These are phyloP conservation scores for Ottelia alismoides DNA, from an alignment of 106 monocot species.

Conservation along the genomic window DNA sequence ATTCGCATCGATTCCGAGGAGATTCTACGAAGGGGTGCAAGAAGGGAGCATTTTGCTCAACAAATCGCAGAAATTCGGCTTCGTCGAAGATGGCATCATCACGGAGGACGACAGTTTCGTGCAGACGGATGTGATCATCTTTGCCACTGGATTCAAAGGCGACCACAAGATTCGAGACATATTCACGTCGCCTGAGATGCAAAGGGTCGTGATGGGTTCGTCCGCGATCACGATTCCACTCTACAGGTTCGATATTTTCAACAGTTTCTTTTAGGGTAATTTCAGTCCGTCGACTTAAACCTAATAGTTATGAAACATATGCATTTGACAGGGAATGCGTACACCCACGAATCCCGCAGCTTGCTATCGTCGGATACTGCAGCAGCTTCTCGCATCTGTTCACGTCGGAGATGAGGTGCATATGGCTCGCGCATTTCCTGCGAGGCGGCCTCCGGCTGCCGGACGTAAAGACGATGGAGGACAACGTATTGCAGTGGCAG, in stretches of 20 bases:
- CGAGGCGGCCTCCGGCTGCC: conserved; percentile 2
- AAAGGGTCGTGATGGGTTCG: background rate
- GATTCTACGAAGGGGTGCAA: conserved; percentile 3
- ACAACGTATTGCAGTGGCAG: conserved; percentile 2
- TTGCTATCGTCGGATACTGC: conserved; percentile 10
- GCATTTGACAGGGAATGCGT: conserved; percentile 12
- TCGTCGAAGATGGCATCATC: conserved; percentile 2
- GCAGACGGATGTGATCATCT: conserved; percentile 7
- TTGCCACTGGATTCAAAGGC: conserved; percentile 8
- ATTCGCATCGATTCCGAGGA: background rate
- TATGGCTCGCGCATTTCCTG: conserved; percentile 9
- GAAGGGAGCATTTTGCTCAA: conserved; percentile 6
- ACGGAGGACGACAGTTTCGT: background rate
- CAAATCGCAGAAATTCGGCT: conserved; percentile 1
- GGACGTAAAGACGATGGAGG: background rate
- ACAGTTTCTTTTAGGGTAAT: too few species aligned
- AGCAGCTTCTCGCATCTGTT: conserved; percentile 3
- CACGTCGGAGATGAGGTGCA: conserved; percentile 15
- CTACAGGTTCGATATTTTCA: too few species aligned
- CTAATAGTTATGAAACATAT: too few species aligned
- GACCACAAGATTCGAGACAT: conserved; percentile 11
- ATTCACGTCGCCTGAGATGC: background rate
- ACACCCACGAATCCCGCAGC: conserved; percentile 7
- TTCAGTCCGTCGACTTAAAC: too few species aligned
- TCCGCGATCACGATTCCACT: background rate